phyloP scores from a whole-genome alignment of 768 basidiomycete species.

The Boletus coccyginus region DNA sequence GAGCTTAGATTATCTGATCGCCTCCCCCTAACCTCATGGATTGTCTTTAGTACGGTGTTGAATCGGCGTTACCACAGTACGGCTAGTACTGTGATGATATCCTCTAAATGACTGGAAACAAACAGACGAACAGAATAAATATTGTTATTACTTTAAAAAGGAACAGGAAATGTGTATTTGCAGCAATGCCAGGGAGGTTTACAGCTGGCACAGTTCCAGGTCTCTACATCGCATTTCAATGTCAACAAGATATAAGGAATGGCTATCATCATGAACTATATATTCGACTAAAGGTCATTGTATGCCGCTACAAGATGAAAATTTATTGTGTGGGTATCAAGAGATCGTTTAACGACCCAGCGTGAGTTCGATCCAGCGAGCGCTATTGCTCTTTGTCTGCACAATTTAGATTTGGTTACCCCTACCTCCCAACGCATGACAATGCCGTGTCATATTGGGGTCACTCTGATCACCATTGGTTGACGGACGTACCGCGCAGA shows the following conservation, averaged over 20 bases:
- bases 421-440: constrained; percentile 1
- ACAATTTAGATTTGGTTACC: constrained; percentile 4
- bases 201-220: too few relatives aligned
- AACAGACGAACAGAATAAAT: too few relatives aligned
- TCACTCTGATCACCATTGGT: constrained; percentile 26
- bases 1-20: too few relatives aligned
- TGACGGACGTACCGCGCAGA: constrained; percentile 41
- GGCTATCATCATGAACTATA: constrained; percentile 1
- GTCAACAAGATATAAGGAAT: not conserved
- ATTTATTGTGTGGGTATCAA: not conserved
- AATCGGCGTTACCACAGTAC: too few relatives aligned
- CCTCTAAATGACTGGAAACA: too few relatives aligned
- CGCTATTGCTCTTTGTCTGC: not conserved
- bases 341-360: not conserved
- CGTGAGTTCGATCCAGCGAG: not conserved
- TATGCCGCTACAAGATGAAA: not conserved
- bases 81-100: too few relatives aligned
- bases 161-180: too few relatives aligned
- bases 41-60: too few relatives aligned
- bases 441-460: constrained; percentile 18
- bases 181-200: too few relatives aligned
- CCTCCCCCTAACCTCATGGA: too few relatives aligned
- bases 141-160: too few relatives aligned
- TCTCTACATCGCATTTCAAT: not conserved
- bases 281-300: not conserved